Evolutionary conservation across 164 flowering plant species (phyloP).

Genomic region (Vitis riparia): DNA sequence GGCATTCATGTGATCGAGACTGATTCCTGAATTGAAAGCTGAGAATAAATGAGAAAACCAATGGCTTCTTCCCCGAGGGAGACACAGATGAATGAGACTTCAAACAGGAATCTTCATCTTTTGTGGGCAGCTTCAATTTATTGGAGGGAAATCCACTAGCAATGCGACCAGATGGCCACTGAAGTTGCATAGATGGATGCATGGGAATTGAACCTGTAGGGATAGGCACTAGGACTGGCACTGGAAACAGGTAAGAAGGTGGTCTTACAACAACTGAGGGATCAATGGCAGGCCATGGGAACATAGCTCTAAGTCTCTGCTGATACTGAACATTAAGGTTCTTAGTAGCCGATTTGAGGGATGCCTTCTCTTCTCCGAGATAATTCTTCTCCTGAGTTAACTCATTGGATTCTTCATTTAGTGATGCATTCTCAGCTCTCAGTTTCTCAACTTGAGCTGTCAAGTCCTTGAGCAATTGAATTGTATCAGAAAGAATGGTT

Average conservation of each 20-base stretch:
- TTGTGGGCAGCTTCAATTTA: conserved; percentile 27
- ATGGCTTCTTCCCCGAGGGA: conserved; percentile 53
- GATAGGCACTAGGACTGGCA: conserved; percentile 69
- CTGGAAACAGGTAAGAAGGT: conserved; percentile 64
- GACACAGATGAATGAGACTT: conserved; percentile 40
- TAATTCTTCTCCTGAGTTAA: conserved; percentile 92
- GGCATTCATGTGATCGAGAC: conserved; percentile 29
- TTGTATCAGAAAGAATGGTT: conserved; percentile 79
- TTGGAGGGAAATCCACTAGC: conserved; percentile 60
- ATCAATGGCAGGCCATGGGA: conserved; percentile 79
- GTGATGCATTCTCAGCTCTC: conserved; percentile 63
- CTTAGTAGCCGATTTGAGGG: conserved; percentile 78
- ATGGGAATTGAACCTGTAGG: conserved; percentile 71
- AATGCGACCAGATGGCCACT: conserved; percentile 84
- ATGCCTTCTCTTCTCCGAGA: conserved; percentile 87
- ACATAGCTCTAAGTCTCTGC: conserved; percentile 68
- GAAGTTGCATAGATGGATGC: conserved; percentile 82
- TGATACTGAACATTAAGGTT: conserved; percentile 75
- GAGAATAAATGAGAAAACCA: conserved; percentile 48
- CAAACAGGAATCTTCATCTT: conserved; percentile 30
- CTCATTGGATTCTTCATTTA: conserved; percentile 92
- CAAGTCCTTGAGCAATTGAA: conserved; percentile 84
- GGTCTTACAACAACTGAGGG: conserved; percentile 79
- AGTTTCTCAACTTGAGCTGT: conserved; percentile 77
- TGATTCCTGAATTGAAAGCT: conserved; percentile 53